Base-by-base conservation (phyloP, 352 stramenopile genomes). In the Phytophthora melonis region DNA sequence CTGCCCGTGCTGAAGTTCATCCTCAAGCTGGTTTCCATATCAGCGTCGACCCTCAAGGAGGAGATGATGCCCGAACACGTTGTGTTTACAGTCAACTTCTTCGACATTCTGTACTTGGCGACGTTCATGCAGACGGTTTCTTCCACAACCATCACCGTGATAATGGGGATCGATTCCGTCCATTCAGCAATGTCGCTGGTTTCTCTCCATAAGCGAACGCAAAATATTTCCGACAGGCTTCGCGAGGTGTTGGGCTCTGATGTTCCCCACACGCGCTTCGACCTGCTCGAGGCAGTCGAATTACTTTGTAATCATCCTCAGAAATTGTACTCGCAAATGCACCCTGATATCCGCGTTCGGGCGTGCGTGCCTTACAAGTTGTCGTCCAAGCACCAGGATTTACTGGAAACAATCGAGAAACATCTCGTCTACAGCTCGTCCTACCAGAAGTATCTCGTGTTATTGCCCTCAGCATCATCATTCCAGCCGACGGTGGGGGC, bases 41-140 rank as follows among this genome's bases (percentile, higher is more conserved):
- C 6, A 2, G 36, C 14, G 27, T 16, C 39, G 34, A 8, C n/a
- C 30, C 50, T 62, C 11, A 55, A 56, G 18, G 52, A 68, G 50
- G 62, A 68, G 5, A 62, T 52, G 50, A 57, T 68, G n/a, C 62
- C 62, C 13, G 55, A 62, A 41, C 30, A 32, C n/a, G 52, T 68
- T 11, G 41, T 68, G 55, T 36, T 68, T 27, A 56, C 36, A 1
- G 50, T 68, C 16, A 54, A 62, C 14, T 57, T 63, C 30, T 64
- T 64, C 19, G 27, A 45, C 45, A 23, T 47, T 4, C 19, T 56
- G 13, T 56, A 45, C 30, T 6, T 56, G 16, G 58, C 41, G 1
- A 64, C 58, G 1, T 64, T 54, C 14, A 43, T 64, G 58, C 58
- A 64, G 36, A 62, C 14, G 9, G 13, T 62, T 6, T 62, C 55